These are phyloP conservation scores for Trichoderma sp. DNA, from an alignment of 2,329 filamentous ascomycete genomes.

Conservation along the genomic window DNA sequence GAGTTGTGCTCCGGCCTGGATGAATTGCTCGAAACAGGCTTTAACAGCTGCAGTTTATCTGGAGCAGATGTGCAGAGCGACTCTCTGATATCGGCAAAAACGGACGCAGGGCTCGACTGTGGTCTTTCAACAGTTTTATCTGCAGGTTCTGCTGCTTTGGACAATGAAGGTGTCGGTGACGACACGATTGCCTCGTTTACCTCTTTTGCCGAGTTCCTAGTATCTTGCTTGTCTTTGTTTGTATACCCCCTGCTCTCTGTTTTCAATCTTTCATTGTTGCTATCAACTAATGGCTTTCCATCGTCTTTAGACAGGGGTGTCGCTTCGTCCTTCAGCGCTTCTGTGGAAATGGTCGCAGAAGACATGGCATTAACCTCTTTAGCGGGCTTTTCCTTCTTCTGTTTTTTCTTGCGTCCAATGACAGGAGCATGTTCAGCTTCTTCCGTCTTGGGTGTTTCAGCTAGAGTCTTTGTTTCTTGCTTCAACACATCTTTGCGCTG, in stretches of 20 bases:
- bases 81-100: conserved; percentile 37
- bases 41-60: conserved; percentile 39
- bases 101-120: conserved; percentile 32
- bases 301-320: conserved; percentile 7
- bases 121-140: conserved; percentile 30
- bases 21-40: conserved; percentile 32
- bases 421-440: conserved; percentile 66
- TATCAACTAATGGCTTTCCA: not conserved
- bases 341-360: conserved; percentile 15
- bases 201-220: not conserved
- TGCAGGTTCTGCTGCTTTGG: conserved; percentile 17
- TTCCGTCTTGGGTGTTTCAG: conserved; percentile 50
- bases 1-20: conserved; percentile 30
- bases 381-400: conserved; percentile 66
- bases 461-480: conserved; percentile 57
- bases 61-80: conserved; percentile 33
- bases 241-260: not conserved
- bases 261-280: not conserved
- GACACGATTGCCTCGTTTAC: conserved; percentile 20
- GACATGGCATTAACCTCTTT: conserved; percentile 25
- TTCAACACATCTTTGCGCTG: conserved; percentile 66
- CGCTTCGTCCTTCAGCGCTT: conserved; percentile 19
- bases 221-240: not conserved
- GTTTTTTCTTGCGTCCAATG: conserved; percentile 78
- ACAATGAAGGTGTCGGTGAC: conserved; percentile 23